Base-by-base conservation (phyloP, 2,329 filamentous ascomycete genomes). In the Daldinia sp. region DNA sequence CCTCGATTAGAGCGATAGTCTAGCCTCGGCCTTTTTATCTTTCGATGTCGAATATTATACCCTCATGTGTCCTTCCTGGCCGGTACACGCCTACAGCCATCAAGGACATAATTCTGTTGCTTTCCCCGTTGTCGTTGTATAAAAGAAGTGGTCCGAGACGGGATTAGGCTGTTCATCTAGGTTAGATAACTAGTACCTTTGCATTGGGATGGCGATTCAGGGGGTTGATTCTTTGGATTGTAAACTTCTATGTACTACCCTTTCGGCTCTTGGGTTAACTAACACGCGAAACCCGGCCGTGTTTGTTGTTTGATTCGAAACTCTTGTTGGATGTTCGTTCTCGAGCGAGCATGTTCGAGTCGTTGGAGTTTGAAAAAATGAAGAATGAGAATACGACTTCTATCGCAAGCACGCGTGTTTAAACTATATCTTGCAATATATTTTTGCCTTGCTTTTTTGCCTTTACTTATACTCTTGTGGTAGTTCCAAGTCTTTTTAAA, bases 341-440 rank as follows among this genome's bases (percentile, higher is more conserved):
- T 49, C 54, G 47, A 62, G 54, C 50, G 43, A 66, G 48, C 47
- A 11, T 58, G 45, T 49, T 49, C n/a, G 23, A 45, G 29, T 35
- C 35, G 41, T 48, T 54, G 29, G 29, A 63, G 17, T 50, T 56
- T 29, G 35, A 66, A 47, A 66, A 47, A 39, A 66, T 57, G 63
- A 64, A n/a, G 58, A 66, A 66, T 66, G 59, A 68, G 62, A 63
- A 63, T 37, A 66, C 47, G 53, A 56, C 48, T 66, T 57, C 45
- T 58, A 49, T 45, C 39, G 21, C 39, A 27, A 45, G 21, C 13
- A 25, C 6, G n/a, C n/a, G n/a, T n/a, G n/a, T n/a, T n/a, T n/a
- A 3, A 25, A 2, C 19, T 43, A 43, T 45, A 25, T 27, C 21
- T 27, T 45, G 13, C 13, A 45, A 15, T 3, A 15, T 45, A 13